Evolutionary conservation across 2,329 filamentous ascomycete genomes (phyloP).

Genomic region (Stachybotrys elegans): DNA sequence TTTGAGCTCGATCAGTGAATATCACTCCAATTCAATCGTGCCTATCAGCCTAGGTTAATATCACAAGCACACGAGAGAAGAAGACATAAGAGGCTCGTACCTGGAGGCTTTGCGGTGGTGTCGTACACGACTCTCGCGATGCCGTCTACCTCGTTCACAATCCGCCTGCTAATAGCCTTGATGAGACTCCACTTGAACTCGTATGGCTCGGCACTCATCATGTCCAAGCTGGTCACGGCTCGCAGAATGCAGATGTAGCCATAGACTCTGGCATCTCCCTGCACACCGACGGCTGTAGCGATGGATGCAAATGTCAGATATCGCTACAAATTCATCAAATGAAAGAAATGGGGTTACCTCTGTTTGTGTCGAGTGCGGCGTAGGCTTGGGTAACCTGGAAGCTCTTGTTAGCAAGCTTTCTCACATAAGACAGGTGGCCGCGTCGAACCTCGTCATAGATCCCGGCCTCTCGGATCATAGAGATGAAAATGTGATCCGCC

Average conservation of each 20-base stretch:
- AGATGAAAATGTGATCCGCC: conserved; percentile 70
- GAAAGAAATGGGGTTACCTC: conserved; percentile 4
- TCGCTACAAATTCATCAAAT: conserved; percentile 2
- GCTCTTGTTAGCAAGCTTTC: conserved; percentile 6
- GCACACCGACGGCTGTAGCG: conserved; percentile 29
- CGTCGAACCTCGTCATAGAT: conserved; percentile 37
- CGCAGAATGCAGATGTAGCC: conserved; percentile 23
- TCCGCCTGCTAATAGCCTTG: conserved; percentile 9
- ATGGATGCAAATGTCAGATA: conserved; percentile 7
- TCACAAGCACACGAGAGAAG: not conserved
- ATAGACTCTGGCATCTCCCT: conserved; percentile 22
- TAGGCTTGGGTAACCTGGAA: conserved; percentile 20
- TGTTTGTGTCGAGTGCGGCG: conserved; percentile 18
- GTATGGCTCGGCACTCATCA: conserved; percentile 72
- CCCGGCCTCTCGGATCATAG: conserved; percentile 63
- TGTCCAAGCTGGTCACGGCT: conserved; percentile 36
- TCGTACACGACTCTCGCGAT: conserved; percentile 9
- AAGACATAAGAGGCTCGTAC: conserved; percentile 5
- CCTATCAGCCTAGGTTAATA: not conserved
- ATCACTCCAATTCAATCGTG: not conserved
- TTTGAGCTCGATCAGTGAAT: not conserved
- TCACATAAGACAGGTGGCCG: conserved; percentile 5
- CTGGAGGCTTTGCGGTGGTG: conserved; percentile 9
- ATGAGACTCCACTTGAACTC: conserved; percentile 31
- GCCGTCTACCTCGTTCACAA: conserved; percentile 9